These are phyloP conservation scores for Geopyxis carbonaria DNA, from an alignment of 495 filamentous ascomycete species.

Conservation along the genomic window DNA sequence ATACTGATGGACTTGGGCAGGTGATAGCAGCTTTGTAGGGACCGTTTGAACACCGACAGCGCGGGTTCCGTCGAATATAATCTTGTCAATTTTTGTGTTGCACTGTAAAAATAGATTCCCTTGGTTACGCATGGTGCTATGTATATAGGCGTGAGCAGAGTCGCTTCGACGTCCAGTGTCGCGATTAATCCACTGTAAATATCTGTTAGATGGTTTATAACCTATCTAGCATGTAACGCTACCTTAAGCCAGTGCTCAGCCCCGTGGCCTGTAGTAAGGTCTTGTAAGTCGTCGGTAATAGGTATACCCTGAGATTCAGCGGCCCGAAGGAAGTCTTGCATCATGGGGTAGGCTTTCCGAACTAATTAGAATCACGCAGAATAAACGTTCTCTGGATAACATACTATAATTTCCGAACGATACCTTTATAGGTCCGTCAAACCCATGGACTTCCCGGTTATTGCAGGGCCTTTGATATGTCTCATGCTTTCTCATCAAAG, in stretches of 20 bases:
- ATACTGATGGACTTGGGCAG: constrained; percentile 23
- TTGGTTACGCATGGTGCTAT: constrained; percentile 47
- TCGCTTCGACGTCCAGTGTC: constrained; percentile 53
- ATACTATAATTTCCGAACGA: constrained; percentile 61
- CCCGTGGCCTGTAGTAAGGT: constrained; percentile 44
- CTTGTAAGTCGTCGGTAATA: constrained; percentile 49
- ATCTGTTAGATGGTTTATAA: constrained; percentile 37
- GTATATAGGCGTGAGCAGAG: constrained; percentile 59
- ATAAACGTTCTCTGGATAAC: too few relatives aligned
- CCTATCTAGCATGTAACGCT: too few relatives aligned
- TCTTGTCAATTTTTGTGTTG: constrained; percentile 69
- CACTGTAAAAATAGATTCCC: constrained; percentile 57
- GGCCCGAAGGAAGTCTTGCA: constrained; percentile 67
- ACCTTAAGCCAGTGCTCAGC: constrained; percentile 40
- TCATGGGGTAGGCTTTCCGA: constrained; percentile 42
- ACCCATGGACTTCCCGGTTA: constrained; percentile 60
- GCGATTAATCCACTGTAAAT: constrained; percentile 13
- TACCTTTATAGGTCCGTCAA: constrained; percentile 70
- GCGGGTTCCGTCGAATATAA: constrained; percentile 54
- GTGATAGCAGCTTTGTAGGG: constrained; percentile 34
- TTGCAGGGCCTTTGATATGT: constrained; percentile 64
- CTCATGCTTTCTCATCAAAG: constrained; percentile 71
- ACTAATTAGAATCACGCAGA: constrained; percentile 1
- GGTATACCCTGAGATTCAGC: constrained; percentile 62
- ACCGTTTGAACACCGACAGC: constrained; percentile 46